Conservation (phyloP, 2,329 filamentous ascomycete species). For the Whalleya microplaca region DNA sequence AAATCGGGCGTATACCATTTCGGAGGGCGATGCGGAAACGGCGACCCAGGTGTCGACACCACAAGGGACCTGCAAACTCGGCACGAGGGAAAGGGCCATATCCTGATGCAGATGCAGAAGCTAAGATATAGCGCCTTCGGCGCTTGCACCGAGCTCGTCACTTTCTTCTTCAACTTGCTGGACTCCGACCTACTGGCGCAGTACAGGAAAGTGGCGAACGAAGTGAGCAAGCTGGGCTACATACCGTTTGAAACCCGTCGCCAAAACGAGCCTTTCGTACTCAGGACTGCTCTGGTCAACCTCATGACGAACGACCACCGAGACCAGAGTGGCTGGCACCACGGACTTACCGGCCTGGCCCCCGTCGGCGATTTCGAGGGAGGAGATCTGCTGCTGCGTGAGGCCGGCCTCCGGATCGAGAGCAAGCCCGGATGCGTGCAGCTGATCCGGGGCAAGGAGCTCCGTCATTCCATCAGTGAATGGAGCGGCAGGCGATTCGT, state of each 20-base stretch:
- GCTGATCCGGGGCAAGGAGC: conserved; percentile 7
- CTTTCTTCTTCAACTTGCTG: conserved; percentile 4
- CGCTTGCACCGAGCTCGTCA: not conserved
- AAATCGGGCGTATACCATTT: not conserved
- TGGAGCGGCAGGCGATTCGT: conserved; percentile 11
- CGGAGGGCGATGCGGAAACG: not conserved
- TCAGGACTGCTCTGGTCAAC: conserved; percentile 8
- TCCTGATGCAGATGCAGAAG: not conserved
- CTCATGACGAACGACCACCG: conserved; percentile 10
- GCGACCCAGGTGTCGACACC: no score
- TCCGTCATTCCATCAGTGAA: conserved; percentile 6
- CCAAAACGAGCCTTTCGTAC: not conserved
- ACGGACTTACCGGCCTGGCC: not conserved
- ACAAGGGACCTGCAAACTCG: no score
- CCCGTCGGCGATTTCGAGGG: not conserved
- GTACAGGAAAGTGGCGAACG: not conserved
- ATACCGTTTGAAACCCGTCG: conserved; percentile 5
- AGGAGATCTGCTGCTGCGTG: not conserved
- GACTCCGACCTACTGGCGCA: not conserved
- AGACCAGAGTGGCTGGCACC: not conserved
- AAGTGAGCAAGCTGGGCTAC: not conserved
- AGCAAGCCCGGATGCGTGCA: conserved; percentile 5
- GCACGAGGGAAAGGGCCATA: no score
- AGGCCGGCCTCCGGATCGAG: conserved; percentile 2
- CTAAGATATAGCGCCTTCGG: not conserved